phyloP scores from a whole-genome alignment of 2,329 filamentous ascomycete genomes.

The Ascochyta lentis region DNA sequence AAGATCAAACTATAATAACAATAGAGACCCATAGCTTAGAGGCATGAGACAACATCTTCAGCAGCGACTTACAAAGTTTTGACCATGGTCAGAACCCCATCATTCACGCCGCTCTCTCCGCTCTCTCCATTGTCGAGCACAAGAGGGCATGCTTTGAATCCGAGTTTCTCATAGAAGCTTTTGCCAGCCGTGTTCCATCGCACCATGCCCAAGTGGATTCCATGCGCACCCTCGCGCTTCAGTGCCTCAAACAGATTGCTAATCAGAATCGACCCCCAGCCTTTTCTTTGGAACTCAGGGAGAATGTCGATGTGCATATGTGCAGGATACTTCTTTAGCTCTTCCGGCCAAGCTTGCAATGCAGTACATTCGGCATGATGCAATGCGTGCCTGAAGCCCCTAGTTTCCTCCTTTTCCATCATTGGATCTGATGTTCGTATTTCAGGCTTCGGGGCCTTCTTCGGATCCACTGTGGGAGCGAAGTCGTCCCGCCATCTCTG shows the following conservation, averaged over 20 bases:
- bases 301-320: conserved; percentile 51
- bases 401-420: conserved; percentile 31
- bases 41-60: too few species aligned
- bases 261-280: conserved; percentile 42
- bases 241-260: conserved; percentile 30
- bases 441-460: conserved; percentile 24
- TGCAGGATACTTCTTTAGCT: conserved; percentile 40
- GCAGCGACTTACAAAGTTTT: conserved; percentile 24
- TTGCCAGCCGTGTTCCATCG: conserved; percentile 36
- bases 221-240: conserved; percentile 30
- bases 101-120: conserved; percentile 33
- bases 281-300: conserved; percentile 41
- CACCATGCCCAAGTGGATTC: conserved; percentile 49
- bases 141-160: conserved; percentile 30
- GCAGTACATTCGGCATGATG: conserved; percentile 35
- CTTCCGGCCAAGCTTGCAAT: conserved; percentile 22
- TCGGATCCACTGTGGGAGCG: conserved; percentile 29
- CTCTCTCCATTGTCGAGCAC: conserved; percentile 39
- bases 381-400: conserved; percentile 24
- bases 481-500: conserved; percentile 38
- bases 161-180: conserved; percentile 39
- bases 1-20: too few species aligned
- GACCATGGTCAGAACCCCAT: conserved; percentile 33
- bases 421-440: conserved; percentile 6
- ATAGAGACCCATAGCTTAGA: too few species aligned